phyloP scores from a whole-genome alignment of 805 yeast genomes.

The Groenewaldozyma tartarivorans region DNA sequence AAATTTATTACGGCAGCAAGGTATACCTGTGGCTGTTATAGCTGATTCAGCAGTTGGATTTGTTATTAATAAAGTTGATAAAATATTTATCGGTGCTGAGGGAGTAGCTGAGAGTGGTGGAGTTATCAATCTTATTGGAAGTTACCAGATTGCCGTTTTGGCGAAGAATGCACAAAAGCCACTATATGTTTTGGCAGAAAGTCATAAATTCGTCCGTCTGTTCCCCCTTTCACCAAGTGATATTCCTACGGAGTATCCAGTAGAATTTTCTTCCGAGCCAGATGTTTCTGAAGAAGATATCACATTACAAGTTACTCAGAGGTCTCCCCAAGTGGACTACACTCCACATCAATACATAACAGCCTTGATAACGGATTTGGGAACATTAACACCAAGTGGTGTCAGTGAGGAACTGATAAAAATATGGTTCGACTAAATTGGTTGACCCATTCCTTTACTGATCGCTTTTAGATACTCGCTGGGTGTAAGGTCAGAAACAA shows the following conservation, averaged over 20 bases:
- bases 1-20: constrained; percentile 49
- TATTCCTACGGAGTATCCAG: constrained; percentile 52
- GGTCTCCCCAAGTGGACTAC: constrained; percentile 68
- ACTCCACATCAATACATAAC: constrained; percentile 95
- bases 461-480: constrained; percentile 17
- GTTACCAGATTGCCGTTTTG: constrained; percentile 87
- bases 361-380: constrained; percentile 91
- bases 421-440: constrained; percentile 83
- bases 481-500: constrained; percentile 13
- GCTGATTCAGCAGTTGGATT: constrained; percentile 93
- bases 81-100: constrained; percentile 94
- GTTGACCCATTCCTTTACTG: background rate
- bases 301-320: constrained; percentile 25
- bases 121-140: constrained; percentile 83
- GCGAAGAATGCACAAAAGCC: constrained; percentile 90
- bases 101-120: constrained; percentile 99
- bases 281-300: constrained; percentile 10
- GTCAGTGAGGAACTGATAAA: constrained; percentile 97
- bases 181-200: constrained; percentile 85
- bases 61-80: constrained; percentile 82
- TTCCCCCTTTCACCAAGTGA: constrained; percentile 92
- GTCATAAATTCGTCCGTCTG: constrained; percentile 92
- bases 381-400: constrained; percentile 94
- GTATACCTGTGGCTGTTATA: constrained; percentile 79
- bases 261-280: constrained; percentile 32